phyloP scores from a whole-genome alignment of 2,329 filamentous ascomycete genomes.

The Scleromitrula shiraiana region DNA sequence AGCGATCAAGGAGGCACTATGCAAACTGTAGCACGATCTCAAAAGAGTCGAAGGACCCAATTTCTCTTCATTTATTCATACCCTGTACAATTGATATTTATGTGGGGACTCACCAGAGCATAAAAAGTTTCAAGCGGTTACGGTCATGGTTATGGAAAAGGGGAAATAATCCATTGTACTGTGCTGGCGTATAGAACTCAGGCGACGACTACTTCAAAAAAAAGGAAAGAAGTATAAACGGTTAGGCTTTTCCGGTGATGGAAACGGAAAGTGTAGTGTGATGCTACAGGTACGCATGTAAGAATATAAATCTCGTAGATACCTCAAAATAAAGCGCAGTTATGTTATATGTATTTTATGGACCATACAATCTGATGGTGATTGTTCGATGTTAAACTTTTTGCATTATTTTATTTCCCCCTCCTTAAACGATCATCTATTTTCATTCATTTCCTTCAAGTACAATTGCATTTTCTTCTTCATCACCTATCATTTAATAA shows the following conservation, averaged over 20 bases:
- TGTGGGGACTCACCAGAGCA: slow-evolving; percentile 63
- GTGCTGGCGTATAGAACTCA: not conserved
- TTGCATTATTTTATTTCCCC: no score
- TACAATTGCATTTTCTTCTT: no score
- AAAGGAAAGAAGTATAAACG: not conserved
- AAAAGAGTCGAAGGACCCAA: slow-evolving; percentile 80
- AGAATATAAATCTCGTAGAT: not conserved
- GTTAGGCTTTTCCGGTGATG: not conserved
- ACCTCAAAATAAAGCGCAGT: no score
- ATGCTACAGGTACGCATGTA: not conserved
- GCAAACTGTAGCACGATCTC: slow-evolving; percentile 70
- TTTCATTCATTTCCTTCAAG: no score
- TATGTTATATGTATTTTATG: no score
- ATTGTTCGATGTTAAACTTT: no score
- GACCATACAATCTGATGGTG: no score
- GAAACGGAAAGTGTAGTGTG: not conserved
- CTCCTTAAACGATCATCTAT: no score
- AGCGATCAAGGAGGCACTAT: slow-evolving; percentile 52
- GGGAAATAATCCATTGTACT: not conserved
- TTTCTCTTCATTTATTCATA: slow-evolving; percentile 95
- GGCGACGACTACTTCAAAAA: not conserved
- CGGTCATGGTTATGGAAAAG: not conserved
- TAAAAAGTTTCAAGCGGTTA: slow-evolving; percentile 12
- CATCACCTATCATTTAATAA: no score
- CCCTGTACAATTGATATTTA: slow-evolving; percentile 86